These are phyloP conservation scores for Nyssa sinensis DNA, from an alignment of 148 eudicot genomes.

Conservation along the genomic window DNA sequence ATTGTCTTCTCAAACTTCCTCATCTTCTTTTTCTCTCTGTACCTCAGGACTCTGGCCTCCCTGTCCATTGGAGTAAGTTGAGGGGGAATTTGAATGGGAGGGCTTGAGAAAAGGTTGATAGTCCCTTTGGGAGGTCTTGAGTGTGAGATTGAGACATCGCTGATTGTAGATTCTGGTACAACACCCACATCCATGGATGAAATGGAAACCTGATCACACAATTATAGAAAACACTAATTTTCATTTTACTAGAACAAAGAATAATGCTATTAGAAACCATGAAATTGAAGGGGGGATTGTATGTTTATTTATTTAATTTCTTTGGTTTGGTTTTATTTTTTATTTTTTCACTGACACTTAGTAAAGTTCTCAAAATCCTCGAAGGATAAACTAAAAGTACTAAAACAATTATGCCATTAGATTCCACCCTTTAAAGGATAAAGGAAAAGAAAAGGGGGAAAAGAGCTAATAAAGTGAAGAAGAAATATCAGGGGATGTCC, in stretches of 20 bases:
- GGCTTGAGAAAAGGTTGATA: slow-evolving; percentile 63
- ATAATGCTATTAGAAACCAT: no score
- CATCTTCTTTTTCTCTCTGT: slow-evolving; percentile 87
- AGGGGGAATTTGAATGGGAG: slow-evolving; percentile 54
- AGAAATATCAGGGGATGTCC: background rate
- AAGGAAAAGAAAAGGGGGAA: background rate
- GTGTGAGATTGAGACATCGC: slow-evolving; percentile 49
- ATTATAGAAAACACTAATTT: no score
- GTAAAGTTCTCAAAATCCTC: no score
- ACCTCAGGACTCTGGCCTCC: slow-evolving; percentile 85
- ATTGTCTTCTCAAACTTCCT: slow-evolving; percentile 93
- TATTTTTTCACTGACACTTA: no score
- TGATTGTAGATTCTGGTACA: slow-evolving; percentile 63
- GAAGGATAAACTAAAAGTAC: background rate
- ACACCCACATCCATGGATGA: slow-evolving; percentile 79
- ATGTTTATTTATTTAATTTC: no score
- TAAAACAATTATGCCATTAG: background rate
- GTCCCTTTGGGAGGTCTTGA: slow-evolving; percentile 60
- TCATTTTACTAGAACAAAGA: background rate
- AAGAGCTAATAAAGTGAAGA: slow-evolving; percentile 2
- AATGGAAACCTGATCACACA: slow-evolving; percentile 59
- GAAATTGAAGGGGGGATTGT: no score
- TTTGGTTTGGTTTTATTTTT: no score
- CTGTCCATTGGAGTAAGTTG: slow-evolving; percentile 72
- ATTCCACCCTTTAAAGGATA: background rate